Conservation (phyloP, 495 filamentous ascomycete species). For the Cetradonia linearis region DNA sequence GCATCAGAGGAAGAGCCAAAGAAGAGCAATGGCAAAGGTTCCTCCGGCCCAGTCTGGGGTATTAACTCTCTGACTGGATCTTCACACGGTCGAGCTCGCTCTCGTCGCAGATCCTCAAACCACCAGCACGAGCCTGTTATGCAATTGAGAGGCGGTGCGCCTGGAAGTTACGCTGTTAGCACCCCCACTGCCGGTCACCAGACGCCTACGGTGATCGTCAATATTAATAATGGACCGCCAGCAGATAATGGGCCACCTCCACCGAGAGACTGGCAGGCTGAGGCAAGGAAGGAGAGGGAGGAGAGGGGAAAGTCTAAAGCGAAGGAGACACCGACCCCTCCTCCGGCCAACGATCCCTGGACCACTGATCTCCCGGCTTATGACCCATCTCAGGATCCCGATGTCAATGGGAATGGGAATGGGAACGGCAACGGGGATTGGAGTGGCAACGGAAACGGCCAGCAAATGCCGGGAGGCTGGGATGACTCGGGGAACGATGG, state of each 20-base stretch:
- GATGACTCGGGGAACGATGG: constrained; percentile 2
- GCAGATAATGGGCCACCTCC: background rate
- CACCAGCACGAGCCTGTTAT: background rate
- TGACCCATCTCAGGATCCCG: background rate
- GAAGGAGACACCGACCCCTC: background rate
- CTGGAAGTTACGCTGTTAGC: constrained; percentile 4
- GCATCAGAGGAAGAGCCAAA: background rate
- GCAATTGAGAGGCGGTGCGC: constrained; percentile 8
- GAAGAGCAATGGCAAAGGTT: background rate
- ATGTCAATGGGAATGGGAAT: background rate
- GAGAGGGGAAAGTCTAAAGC: background rate
- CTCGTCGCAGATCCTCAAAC: background rate
- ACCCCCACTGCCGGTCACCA: background rate
- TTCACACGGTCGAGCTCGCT: background rate
- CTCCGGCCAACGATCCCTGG: constrained; percentile 9
- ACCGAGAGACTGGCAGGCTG: constrained; percentile 4
- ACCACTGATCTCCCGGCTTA: constrained; percentile 12
- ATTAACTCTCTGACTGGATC: background rate
- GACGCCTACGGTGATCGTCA: constrained; percentile 7
- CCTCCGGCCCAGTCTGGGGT: background rate
- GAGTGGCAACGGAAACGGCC: background rate
- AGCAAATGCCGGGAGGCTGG: constrained; percentile 7
- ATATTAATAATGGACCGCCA: constrained; percentile 4
- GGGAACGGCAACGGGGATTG: background rate
- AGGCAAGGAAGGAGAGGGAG: background rate